Evolutionary conservation across 345 rosid genomes (phyloP).

Genomic region (Jatropha curcas): DNA sequence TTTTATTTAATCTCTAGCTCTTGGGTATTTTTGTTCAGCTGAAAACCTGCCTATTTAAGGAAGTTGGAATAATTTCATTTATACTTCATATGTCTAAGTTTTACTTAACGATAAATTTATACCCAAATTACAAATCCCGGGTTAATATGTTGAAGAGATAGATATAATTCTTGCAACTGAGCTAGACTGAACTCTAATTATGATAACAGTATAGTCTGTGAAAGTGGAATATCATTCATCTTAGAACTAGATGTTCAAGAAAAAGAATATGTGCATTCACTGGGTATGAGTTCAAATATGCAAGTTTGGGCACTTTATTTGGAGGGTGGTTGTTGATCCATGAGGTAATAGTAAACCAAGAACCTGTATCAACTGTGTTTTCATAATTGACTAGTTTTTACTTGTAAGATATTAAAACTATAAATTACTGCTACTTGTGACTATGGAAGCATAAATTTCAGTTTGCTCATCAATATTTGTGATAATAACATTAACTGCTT

Average conservation of each 20-base stretch:
- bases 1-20: not conserved
- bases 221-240: constrained; percentile 1
- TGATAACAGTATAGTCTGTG: not conserved
- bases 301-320: not conserved
- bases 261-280: not conserved
- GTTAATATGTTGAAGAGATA: not conserved
- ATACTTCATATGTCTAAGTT: no score
- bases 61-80: not conserved
- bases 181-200: not conserved
- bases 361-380: not conserved
- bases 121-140: not conserved
- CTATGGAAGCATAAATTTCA: no score
- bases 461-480: not conserved
- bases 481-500: not conserved
- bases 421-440: not conserved
- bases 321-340: not conserved
- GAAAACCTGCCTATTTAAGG: not conserved
- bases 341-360: not conserved
- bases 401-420: not conserved
- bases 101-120: not conserved
- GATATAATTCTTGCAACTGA: not conserved
- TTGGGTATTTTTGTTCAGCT: not conserved
- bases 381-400: not conserved
- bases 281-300: not conserved
- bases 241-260: not conserved